Base-by-base conservation (phyloP, 306 rosid genomes). In the Notholithocarpus densiflorus region DNA sequence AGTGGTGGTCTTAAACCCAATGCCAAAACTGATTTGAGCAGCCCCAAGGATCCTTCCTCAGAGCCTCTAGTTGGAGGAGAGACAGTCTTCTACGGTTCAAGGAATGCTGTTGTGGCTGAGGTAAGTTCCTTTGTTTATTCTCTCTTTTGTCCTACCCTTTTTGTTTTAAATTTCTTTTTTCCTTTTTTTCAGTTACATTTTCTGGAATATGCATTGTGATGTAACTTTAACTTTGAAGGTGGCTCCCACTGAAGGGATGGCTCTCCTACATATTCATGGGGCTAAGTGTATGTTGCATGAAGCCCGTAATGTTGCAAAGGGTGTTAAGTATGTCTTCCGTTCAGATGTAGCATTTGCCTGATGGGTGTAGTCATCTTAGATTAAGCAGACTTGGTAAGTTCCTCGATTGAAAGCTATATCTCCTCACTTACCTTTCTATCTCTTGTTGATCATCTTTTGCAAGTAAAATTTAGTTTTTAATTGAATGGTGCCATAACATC, bases 231-330 rank as follows among this genome's bases (percentile, higher is more conserved):
- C 53, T 81, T 71, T 31, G 40, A 71, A 95, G 98, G 98, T 95
- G 76, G 80, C 88, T 77, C 98, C 98, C 56, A 76, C 82, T 27
- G 97, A 92, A 88, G 98, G 98, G 85, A 87, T 92, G 92, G 98
- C 98, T 76, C 97, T 95, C 80, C 79, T 95, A 73, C 97, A 95
- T 81, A 55, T 95, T 82, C 99, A 93, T 27, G 98, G 98, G 82
- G 86, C 88, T 79, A 90, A 93, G 77, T 95, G 99, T 80, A 74
- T 91, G 96, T 76, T 95, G 90, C 99, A 95, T 72, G 99, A 93
- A 89, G 99, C 90, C 65, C 92, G 92, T 68, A 93, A 95, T 32
- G 97, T 95, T 76, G 82, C 83, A 0, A 95, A 89, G 84, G 94
- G 97, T 74, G 79, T 95, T 80, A 93, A 95, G 79, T 93, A 95